A percentile compares a stretch with the other conserved stretches of the same genome.
Evolutionary conservation across 2,329 filamentous ascomycete species (phyloP).

Genomic region (Epichloe hybrida): DNA sequence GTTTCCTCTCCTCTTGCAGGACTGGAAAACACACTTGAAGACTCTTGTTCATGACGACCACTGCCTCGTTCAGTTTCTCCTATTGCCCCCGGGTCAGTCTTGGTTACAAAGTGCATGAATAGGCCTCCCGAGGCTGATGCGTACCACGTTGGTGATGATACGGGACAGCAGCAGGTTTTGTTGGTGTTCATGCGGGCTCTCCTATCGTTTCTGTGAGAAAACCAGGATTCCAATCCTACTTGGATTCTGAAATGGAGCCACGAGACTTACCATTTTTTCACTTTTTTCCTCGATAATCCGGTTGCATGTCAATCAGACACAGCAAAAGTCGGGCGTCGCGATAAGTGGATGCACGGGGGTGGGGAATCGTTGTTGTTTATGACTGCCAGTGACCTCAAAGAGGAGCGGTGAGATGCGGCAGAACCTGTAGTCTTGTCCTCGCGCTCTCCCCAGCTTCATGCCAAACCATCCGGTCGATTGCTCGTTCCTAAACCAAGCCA

Average conservation of each 20-base stretch:
- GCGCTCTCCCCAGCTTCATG: background rate
- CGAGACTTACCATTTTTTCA: background rate
- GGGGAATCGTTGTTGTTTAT: background rate
- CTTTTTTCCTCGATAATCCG: background rate
- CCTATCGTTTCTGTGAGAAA: conserved; percentile 32
- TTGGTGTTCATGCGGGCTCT: conserved; percentile 95
- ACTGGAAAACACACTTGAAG: conserved; percentile 51
- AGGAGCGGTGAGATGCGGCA: conserved; percentile 22
- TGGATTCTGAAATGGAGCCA: background rate
- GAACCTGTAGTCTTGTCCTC: conserved; percentile 10
- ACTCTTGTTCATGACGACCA: conserved; percentile 83
- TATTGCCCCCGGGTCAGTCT: conserved; percentile 21
- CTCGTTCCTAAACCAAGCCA: no score
- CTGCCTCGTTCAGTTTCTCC: conserved; percentile 95
- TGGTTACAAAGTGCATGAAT: background rate
- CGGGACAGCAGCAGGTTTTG: conserved; percentile 85
- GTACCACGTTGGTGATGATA: conserved; percentile 93
- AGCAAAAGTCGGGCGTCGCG: background rate
- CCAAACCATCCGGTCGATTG: background rate
- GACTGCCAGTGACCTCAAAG: conserved; percentile 4
- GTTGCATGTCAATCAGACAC: background rate
- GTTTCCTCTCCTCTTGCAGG: background rate
- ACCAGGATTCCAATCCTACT: no score
- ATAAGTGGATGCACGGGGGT: background rate
- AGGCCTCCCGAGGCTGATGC: conserved; percentile 16